Evolutionary conservation across 176 grass and related monocot species (phyloP).

Genomic region (Pontederia crassipes): DNA sequence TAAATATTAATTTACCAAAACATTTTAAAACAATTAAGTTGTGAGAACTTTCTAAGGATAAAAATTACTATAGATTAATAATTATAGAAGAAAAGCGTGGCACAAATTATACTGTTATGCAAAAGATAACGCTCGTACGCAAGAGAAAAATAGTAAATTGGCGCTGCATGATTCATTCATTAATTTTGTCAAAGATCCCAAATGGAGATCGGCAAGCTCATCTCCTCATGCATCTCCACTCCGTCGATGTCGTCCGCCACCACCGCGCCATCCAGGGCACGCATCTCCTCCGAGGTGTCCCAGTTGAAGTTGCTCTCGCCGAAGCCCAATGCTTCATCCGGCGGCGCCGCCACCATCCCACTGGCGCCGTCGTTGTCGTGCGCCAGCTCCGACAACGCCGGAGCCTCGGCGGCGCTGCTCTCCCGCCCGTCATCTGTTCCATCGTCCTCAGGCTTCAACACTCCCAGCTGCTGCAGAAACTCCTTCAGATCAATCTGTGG

Average conservation of each 20-base stretch:
- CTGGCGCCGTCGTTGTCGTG: background rate
- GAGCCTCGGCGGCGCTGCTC: background rate
- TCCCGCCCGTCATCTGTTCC: background rate
- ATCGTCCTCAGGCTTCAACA: constrained; percentile 42
- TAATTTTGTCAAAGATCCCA: constrained; percentile 55
- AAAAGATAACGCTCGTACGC: too few species aligned
- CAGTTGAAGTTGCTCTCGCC: constrained; percentile 68
- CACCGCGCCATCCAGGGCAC: constrained; percentile 36
- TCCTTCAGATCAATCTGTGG: constrained; percentile 97
- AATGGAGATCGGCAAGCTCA: constrained; percentile 71
- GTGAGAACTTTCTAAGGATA: too few species aligned
- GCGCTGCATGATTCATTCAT: too few species aligned
- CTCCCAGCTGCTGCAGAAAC: constrained; percentile 94
- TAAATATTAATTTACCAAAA: too few species aligned
- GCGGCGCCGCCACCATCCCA: constrained; percentile 3
- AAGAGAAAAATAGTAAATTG: too few species aligned
- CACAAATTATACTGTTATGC: too few species aligned
- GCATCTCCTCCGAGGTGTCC: constrained; percentile 69
- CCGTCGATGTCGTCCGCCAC: constrained; percentile 28
- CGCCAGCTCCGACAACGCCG: background rate
- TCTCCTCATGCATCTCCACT: constrained; percentile 31
- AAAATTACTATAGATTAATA: too few species aligned
- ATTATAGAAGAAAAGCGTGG: too few species aligned
- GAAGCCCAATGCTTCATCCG: constrained; percentile 19
- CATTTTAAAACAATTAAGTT: too few species aligned